Conservation (phyloP, 129 eudicot species). For the Centaurea solstitialis region DNA sequence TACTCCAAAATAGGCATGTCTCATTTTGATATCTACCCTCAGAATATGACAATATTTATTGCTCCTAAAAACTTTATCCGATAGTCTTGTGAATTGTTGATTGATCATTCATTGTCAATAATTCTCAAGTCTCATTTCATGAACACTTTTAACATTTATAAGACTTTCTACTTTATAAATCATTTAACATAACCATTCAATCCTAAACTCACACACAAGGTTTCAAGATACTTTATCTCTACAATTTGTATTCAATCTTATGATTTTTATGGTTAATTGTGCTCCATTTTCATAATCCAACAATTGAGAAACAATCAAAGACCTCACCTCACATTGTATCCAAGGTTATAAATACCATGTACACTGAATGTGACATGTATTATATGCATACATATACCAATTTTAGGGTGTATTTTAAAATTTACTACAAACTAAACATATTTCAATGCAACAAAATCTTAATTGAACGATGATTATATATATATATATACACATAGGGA, state of each 20-base stretch:
- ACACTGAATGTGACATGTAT: background rate
- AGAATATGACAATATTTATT: background rate
- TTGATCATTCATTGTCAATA: background rate
- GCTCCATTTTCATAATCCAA: background rate
- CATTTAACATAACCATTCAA: background rate
- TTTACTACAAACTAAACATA: too few relatives aligned
- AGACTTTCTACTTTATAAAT: too few relatives aligned
- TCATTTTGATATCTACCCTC: background rate
- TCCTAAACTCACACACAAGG: background rate
- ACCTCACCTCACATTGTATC: background rate
- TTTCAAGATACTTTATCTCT: background rate
- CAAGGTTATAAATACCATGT: too few relatives aligned
- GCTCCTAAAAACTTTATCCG: too few relatives aligned
- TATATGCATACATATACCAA: background rate
- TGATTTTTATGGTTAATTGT: background rate
- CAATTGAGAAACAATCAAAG: background rate
- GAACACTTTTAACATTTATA: too few relatives aligned
- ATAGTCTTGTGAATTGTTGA: background rate
- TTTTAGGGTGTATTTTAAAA: too few relatives aligned
- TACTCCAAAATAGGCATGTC: background rate
- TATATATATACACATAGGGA: too few relatives aligned
- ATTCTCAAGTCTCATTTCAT: background rate
- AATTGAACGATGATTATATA: too few relatives aligned
- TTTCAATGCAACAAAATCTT: too few relatives aligned
- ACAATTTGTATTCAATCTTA: background rate